Conservation (phyloP, 805 yeast genomes). For the Hanseniaspora vineae region DNA sequence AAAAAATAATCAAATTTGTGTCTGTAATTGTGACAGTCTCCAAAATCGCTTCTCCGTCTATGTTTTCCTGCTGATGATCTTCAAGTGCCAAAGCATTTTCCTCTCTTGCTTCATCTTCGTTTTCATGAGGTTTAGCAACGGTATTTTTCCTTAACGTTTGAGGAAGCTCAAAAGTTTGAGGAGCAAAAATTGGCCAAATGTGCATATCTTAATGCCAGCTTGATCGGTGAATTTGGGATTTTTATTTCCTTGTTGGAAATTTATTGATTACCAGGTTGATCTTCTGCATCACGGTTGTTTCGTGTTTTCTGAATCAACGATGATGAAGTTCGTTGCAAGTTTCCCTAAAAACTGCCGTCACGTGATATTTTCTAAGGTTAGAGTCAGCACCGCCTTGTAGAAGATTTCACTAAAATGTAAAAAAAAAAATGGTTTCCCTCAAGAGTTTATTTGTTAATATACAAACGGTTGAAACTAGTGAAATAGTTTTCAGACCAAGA, state of each 20-base stretch:
- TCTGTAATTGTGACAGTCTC: conserved; percentile 16
- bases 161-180: conserved; percentile 14
- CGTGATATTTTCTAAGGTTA: no score
- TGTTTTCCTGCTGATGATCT: background rate
- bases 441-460: no score
- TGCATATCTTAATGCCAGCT: conserved; percentile 6
- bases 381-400: no score
- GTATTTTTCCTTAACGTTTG: background rate
- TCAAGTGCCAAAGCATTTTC: background rate
- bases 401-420: no score
- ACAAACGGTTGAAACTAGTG: no score
- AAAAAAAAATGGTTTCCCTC: no score
- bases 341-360: no score
- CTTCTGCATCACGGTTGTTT: no score
- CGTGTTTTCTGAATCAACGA: no score
- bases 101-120: background rate
- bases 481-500: no score
- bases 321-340: no score
- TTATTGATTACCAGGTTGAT: no score
- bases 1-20: conserved; percentile 16
- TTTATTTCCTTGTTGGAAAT: background rate
- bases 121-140: background rate
- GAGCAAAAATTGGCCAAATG: conserved; percentile 21
- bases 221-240: background rate
- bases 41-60: conserved; percentile 13